Evolutionary conservation across 306 rosid genomes (phyloP).

Genomic region (Lotus japonicus): DNA sequence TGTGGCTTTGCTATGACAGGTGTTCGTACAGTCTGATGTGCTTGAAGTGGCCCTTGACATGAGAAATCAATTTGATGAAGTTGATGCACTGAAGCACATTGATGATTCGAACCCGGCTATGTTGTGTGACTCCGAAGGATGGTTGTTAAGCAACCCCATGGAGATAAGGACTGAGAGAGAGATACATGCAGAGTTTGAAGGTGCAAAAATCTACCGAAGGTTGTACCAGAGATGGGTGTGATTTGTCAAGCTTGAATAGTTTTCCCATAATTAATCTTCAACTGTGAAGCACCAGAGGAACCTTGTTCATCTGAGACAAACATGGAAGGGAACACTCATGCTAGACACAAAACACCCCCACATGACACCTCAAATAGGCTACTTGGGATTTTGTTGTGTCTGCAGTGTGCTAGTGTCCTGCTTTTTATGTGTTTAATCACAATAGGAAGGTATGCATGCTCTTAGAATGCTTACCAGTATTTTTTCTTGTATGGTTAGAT

Average conservation of each 20-base stretch:
- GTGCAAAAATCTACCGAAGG: constrained; percentile 63
- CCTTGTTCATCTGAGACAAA: not conserved
- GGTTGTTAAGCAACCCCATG: constrained; percentile 79
- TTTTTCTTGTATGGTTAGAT: not conserved
- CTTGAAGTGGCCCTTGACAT: constrained; percentile 63
- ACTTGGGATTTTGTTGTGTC: not conserved
- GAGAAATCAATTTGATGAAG: constrained; percentile 68
- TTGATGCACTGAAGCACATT: constrained; percentile 37
- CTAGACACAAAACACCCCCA: too few relatives aligned
- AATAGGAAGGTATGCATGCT: not conserved
- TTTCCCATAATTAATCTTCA: not conserved
- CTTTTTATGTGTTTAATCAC: not conserved
- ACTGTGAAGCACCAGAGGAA: not conserved
- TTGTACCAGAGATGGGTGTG: constrained; percentile 49
- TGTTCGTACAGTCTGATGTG: constrained; percentile 73
- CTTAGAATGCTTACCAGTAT: not conserved
- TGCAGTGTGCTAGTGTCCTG: not conserved
- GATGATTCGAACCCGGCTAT: constrained; percentile 30
- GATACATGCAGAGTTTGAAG: constrained; percentile 83
- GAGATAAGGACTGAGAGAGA: constrained; percentile 90
- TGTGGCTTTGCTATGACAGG: constrained; percentile 35
- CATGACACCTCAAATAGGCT: not conserved
- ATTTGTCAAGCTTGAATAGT: constrained; percentile 3
- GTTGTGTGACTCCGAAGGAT: constrained; percentile 62
- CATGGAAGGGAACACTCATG: not conserved